Evolutionary conservation across 371 early-diverging fungal species (phyloP).

Genomic region (Apophysomyces ossiformis): DNA sequence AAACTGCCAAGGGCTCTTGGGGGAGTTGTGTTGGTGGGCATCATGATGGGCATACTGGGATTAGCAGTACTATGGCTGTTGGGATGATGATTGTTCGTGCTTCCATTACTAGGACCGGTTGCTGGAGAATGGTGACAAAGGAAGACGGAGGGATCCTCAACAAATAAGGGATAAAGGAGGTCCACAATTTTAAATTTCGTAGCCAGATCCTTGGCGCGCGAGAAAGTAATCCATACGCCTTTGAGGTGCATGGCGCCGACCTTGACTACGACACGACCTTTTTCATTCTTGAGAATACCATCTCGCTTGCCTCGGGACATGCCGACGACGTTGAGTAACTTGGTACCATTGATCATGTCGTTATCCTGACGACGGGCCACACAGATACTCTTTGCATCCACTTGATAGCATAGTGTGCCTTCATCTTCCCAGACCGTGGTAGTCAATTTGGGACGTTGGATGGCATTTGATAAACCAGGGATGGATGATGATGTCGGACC

Average conservation of each 20-base stretch:
- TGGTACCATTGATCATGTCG: constrained; percentile 87
- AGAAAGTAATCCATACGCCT: constrained; percentile 87
- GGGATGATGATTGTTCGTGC: not conserved
- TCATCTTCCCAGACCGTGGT: constrained; percentile 88
- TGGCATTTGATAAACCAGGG: constrained; percentile 22
- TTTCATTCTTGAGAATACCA: constrained; percentile 86
- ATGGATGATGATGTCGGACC: constrained; percentile 20
- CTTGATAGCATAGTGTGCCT: constrained; percentile 78
- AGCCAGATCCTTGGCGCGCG: constrained; percentile 73
- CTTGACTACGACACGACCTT: constrained; percentile 84
- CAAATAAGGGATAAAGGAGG: constrained; percentile 75
- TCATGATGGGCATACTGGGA: constrained; percentile 6
- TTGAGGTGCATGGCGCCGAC: constrained; percentile 89
- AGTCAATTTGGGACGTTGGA: constrained; percentile 65
- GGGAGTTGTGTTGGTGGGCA: not conserved
- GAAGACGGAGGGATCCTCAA: constrained; percentile 63
- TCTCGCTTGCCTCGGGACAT: constrained; percentile 92
- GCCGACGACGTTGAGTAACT: constrained; percentile 83
- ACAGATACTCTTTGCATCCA: constrained; percentile 77
- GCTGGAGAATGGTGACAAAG: constrained; percentile 17
- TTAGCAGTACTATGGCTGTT: constrained; percentile 3
- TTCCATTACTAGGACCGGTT: not conserved
- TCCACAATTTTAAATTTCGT: constrained; percentile 74
- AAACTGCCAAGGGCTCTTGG: not conserved
- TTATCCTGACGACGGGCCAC: constrained; percentile 84